phyloP scores from a whole-genome alignment of 2,329 filamentous ascomycete genomes.

The Dothistroma septosporum region DNA sequence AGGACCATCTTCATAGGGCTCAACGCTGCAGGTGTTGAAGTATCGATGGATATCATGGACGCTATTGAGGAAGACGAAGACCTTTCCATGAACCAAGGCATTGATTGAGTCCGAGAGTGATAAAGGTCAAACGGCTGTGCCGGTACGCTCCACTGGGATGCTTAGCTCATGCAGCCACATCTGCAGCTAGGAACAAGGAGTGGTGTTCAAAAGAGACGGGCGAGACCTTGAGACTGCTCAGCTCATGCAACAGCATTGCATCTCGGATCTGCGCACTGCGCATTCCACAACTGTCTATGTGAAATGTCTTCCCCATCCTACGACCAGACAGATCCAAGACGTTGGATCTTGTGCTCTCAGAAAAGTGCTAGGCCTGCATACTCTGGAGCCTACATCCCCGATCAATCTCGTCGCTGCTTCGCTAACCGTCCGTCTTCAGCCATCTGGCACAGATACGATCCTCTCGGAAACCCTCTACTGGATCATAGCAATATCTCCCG shows the following conservation, averaged over 20 bases:
- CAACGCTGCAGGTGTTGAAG: slow-evolving; percentile 5
- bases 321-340: not conserved
- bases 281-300: not conserved
- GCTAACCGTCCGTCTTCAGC: not conserved
- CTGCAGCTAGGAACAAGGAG: not conserved
- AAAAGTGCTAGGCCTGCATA: not conserved
- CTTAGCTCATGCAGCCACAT: not conserved
- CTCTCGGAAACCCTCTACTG: not conserved
- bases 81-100: not conserved
- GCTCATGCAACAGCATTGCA: not conserved
- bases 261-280: not conserved
- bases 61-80: slow-evolving; percentile 14
- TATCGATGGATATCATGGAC: slow-evolving; percentile 10
- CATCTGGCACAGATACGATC: not conserved
- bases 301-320: not conserved
- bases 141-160: not conserved
- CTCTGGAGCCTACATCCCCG: not conserved
- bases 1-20: slow-evolving; percentile 14
- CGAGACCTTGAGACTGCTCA: not conserved
- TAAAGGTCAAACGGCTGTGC: not conserved
- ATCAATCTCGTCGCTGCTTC: not conserved
- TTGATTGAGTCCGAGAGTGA: not conserved
- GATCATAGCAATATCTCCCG: not conserved
- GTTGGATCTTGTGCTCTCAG: not conserved
- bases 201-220: not conserved